phyloP scores from a whole-genome alignment of 2,329 filamentous ascomycete genomes.

The Fusarium sp. region DNA sequence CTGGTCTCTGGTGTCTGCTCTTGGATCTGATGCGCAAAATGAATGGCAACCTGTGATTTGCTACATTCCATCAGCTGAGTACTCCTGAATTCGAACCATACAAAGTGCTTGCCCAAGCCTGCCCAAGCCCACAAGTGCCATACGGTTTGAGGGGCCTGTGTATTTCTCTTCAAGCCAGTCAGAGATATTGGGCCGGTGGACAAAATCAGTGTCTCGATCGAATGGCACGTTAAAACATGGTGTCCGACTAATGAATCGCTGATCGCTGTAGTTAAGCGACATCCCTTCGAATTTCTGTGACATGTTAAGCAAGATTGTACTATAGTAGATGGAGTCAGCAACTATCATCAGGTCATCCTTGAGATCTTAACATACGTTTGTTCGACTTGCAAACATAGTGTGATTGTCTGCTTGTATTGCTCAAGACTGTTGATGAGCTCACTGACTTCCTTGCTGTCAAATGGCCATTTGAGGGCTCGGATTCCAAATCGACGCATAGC shows the following conservation, averaged over 20 bases:
- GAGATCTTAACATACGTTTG: neutral
- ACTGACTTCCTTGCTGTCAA: neutral
- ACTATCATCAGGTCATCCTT: rapidly evolving
- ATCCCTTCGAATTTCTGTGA: neutral
- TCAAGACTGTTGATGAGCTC: neutral
- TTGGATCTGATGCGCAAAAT: conserved; percentile 53
- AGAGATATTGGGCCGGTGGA: conserved; percentile 48
- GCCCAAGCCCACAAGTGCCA: conserved; percentile 54
- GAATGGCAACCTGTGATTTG: conserved; percentile 51
- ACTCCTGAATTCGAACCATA: neutral
- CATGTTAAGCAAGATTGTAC: neutral
- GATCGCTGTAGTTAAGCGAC: neutral
- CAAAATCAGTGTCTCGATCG: conserved; percentile 50
- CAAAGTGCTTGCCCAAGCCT: conserved; percentile 45
- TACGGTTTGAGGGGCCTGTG: conserved; percentile 28
- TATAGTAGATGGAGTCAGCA: rapidly evolving
- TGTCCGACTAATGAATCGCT: rapidly evolving
- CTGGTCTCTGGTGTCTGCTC: conserved; percentile 46
- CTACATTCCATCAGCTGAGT: conserved; percentile 6
- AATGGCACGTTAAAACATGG: conserved; percentile 45
- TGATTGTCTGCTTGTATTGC: neutral
- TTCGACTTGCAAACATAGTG: neutral
- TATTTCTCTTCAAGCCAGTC: conserved; percentile 41
- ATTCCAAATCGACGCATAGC: neutral
- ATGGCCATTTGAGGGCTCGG: conserved; percentile 1